Base-by-base conservation (phyloP, 2,329 filamentous ascomycete species). In the Cladosporium sp. region DNA sequence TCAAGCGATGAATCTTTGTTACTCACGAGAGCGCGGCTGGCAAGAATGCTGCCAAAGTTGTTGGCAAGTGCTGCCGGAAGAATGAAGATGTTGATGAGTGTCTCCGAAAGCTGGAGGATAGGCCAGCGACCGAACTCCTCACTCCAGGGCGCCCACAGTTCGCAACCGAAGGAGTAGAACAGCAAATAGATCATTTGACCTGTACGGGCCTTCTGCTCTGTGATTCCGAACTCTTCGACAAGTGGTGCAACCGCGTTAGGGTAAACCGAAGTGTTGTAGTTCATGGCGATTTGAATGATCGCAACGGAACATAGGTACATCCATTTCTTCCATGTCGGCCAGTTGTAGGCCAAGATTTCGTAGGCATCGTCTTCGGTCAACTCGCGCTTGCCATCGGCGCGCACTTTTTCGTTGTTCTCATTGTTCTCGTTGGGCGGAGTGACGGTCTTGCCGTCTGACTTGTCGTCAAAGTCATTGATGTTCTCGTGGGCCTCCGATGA, bases 141-240 rank as follows among this genome's bases (percentile, higher is more conserved):
- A 18, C 77, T 79, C 82, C 82, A 84, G 0, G 82, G 82, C 2
- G 82, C 82, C 82, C 82, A 84, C 0, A 84, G 79, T 67, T 76
- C 73, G 58, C 77, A 77, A 4, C 75, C 75, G 65, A 84, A 82
- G 10, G 79, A 80, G 65, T 84, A 84, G 2, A 77, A 73, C 18
- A 83, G 74, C 2, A 84, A 74, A 68, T 83, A 84, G 1, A 78
- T 67, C 63, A 77, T 78, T 30, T 82, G 79, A 0, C 79, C 79
- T 4, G 77, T 74, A 0, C 80, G 78, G 3, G 79, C 79, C 0
- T 74, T 76, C 68, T 81, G 78, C 57, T 75, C 70, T 51, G 74
- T 78, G 57, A 83, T 74, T 46, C 71, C 69, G 46, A 81, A 82
- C 2, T 80, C 71, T 63, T 80, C 69, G 2, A 74, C 67, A 13